Evolutionary conservation across 495 filamentous ascomycete species (phyloP), one percentile per base, ranked within the genome.

Genomic region (Lineolata rhizophorae): DNA sequence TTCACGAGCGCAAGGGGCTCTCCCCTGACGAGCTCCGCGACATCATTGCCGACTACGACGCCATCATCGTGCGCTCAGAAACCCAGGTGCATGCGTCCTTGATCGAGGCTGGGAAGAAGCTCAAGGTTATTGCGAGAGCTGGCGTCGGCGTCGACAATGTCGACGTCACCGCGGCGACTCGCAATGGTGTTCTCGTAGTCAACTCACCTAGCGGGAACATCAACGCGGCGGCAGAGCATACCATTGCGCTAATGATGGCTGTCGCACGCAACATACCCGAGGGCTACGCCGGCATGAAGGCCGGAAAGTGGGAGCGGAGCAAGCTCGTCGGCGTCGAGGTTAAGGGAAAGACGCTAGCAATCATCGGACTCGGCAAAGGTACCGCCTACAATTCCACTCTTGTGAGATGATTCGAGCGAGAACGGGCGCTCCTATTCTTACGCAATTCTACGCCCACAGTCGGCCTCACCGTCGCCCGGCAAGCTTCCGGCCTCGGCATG

Each of bases 141-240:
- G 74, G 74, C 5, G 74, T 80, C 1, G 74, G 74, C 3, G 73
- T 80, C 8, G 74, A 80, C 48, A 80, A 80, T 57, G 71, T 80
- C 30, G 67, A 78, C 47, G 66, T 80, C 0, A 49, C 55, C 18
- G 60, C 64, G 10, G 74, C 74, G 1, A 80, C 74, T 1, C 55
- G 58, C 32, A 50, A 61, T 15, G 74, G 74, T 9, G 62, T 80
- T 21, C 64, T 80, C 13, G 74, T 80, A 0, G 71, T 78, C 29
- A 80, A 78, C 46, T 66, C 60, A 3, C 74, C 74, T 0, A 53
- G 54, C 16, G 74, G 74, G 5, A 80, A 80, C 42, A 73, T 78
- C 36, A 60, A 67, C 3, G 72, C 74, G 0, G 74, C 74, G 0
- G 74, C 73, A 0, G 71, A 75, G 41, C 70, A 75, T 39, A 75